Base-by-base conservation (phyloP, 768 basidiomycete species). In the Leccinum aurantiacum region DNA sequence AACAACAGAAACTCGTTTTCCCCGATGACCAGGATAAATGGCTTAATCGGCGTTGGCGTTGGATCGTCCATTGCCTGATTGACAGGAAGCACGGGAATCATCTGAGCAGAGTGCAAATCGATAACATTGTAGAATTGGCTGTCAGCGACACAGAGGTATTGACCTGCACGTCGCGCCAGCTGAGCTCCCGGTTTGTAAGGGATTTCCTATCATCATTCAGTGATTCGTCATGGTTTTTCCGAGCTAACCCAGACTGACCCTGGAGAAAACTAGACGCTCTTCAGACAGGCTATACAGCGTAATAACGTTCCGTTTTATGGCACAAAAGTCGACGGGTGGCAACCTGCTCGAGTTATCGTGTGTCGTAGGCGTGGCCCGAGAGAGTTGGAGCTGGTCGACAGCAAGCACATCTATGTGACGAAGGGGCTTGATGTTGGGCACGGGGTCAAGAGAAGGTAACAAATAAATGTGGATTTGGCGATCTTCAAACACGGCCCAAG, bases 1-100 rank as follows among this genome's bases (percentile, higher is more conserved):
- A 93, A 78, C 22, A 97, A 80, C 47, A 98, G 81, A 65, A 95
- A 97, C 72, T 97, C 95, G 63, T 83, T 84, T 31, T 84, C 84
- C 37, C 82, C 80, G 25, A 95, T 83, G 24, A 93, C 84, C 1
- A 86, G 84, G 52, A 96, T 91, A 25, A 82, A 84, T 0, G 93
- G 92, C 44, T 86, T 84, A 22, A 87, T 76, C 2, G 59, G 76
- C 57, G 67, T 66, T 3, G 59, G 76, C 57, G 67, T 66, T 3
- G 74, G 68, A 3, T 76, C 70, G 3, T 80, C 82, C 9, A 69
- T 64, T 1, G 83, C 84, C 69, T 96, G 95, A 2, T 86, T 89
- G 9, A 96, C 77, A 1, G 93, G 94, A 37, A 97, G 76, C 6
- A 97, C 75, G 4, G 86, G 86, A 27, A 88, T 82, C 15, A 91